Conservation (phyloP, 2,329 filamentous ascomycete genomes). For the Ophiocordyceps robertsii region DNA sequence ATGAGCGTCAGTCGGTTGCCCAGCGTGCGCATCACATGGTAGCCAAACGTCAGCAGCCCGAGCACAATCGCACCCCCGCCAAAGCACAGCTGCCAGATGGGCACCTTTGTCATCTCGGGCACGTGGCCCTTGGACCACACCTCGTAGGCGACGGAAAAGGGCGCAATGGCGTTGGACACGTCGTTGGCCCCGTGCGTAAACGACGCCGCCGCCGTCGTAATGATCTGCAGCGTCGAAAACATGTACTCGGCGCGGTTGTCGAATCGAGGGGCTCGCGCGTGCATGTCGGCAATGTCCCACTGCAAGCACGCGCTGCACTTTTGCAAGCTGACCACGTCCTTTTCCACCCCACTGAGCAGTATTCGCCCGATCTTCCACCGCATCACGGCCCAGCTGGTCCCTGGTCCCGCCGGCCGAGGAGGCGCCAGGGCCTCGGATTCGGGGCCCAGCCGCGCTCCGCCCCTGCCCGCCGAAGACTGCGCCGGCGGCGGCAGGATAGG, state of each 20-base stretch:
- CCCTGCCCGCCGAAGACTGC: constrained; percentile 5
- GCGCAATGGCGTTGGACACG: constrained; percentile 37
- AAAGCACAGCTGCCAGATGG: constrained; percentile 35
- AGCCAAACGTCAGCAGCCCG: constrained; percentile 50
- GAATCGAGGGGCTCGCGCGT: constrained; percentile 34
- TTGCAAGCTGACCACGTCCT: constrained; percentile 33
- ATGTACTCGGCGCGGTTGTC: constrained; percentile 39
- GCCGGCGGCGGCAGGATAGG: constrained; percentile 18
- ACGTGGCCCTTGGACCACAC: constrained; percentile 31
- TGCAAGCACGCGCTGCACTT: constrained; percentile 31
- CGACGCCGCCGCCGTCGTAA: constrained; percentile 39
- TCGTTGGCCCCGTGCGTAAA: constrained; percentile 46
- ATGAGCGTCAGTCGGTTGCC: constrained; percentile 42
- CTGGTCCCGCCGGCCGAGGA: constrained; percentile 20
- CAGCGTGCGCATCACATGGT: constrained; percentile 47
- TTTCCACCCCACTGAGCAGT: constrained; percentile 31
- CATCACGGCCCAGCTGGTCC: constrained; percentile 26
- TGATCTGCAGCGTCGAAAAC: constrained; percentile 32
- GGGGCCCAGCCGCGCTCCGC: constrained; percentile 6
- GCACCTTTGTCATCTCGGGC: constrained; percentile 22
- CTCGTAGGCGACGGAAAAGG: constrained; percentile 37
- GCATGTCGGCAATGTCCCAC: constrained; percentile 33
- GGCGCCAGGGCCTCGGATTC: constrained; percentile 10
- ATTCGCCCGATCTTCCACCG: constrained; percentile 25
- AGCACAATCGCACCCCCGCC: constrained; percentile 34